These are phyloP conservation scores for Aspergillus olivimuriae DNA, from an alignment of 495 filamentous ascomycete genomes.

Conservation along the genomic window DNA sequence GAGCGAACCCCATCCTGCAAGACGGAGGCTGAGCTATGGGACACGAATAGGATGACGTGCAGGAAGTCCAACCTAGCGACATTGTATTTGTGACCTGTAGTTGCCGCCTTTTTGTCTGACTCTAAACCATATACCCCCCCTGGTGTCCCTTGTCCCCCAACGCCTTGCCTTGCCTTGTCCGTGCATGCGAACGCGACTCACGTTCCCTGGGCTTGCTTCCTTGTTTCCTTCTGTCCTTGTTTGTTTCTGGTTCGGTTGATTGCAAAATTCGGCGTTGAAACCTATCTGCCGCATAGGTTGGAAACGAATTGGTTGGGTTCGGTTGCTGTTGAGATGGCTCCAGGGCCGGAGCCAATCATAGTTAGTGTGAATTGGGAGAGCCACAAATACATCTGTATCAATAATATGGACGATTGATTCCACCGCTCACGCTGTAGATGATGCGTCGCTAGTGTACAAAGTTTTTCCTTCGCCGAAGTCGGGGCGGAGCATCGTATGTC, in stretches of 20 bases:
- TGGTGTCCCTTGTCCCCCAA: constrained; percentile 7
- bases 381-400: constrained; percentile 7
- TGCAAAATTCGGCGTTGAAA: constrained; percentile 20
- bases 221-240: constrained; percentile 10
- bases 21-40: too few relatives aligned
- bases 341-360: not conserved
- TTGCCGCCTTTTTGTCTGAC: not conserved
- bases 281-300: constrained; percentile 40
- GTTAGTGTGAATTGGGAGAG: constrained; percentile 9
- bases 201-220: constrained; percentile 1
- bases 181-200: not conserved
- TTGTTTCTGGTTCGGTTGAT: constrained; percentile 18
- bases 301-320: constrained; percentile 4
- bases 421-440: not conserved
- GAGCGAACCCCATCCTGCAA: too few relatives aligned
- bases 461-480: too few relatives aligned
- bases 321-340: not conserved
- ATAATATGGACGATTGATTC: constrained; percentile 5
- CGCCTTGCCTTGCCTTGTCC: constrained; percentile 1
- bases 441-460: too few relatives aligned
- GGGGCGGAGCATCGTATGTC: too few relatives aligned
- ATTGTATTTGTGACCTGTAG: not conserved
- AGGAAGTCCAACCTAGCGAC: not conserved
- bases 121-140: constrained; percentile 20
- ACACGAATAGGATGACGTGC: not conserved